Percentiles rank a stretch among this genome's conserved stretches.
These are phyloP conservation scores for Ganoderma meredithae DNA, from an alignment of 1,284 basidiomycete species.

Conservation along the genomic window DNA sequence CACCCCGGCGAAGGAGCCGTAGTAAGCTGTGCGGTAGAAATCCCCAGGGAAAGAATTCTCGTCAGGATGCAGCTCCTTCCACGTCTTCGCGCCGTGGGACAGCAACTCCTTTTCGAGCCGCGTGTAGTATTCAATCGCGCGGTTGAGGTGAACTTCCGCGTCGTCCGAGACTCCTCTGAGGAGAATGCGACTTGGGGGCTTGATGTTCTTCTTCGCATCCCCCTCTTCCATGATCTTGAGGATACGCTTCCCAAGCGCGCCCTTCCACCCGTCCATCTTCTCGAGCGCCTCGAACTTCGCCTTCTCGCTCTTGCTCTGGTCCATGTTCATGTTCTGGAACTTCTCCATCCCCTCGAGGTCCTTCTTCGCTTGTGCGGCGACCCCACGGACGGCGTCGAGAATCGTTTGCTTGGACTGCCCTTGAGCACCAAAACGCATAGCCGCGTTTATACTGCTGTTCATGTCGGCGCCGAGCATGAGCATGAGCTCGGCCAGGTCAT, in stretches of 20 bases:
- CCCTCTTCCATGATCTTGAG: conserved; percentile 12
- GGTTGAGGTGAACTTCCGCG: conserved; percentile 22
- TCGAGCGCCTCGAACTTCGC: conserved; percentile 15
- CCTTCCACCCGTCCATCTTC: conserved; percentile 27
- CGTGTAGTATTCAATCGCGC: conserved; percentile 44
- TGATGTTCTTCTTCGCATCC: conserved; percentile 1
- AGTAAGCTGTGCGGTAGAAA: conserved; percentile 5
- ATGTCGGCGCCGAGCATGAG: conserved; percentile 51
- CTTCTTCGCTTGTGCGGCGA: conserved; percentile 38
- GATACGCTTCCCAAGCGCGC: conserved; percentile 12
- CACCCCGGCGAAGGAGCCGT: background rate
- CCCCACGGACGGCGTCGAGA: conserved; percentile 51
- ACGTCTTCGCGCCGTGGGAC: conserved; percentile 49
- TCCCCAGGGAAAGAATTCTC: conserved; percentile 14
- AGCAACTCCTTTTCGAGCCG: conserved; percentile 43
- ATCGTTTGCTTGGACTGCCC: conserved; percentile 39
- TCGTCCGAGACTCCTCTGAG: conserved; percentile 20
- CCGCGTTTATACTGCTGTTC: conserved; percentile 38
- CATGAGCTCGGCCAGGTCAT: conserved; percentile 53
- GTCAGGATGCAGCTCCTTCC: conserved; percentile 50
- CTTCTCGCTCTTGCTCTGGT: background rate
- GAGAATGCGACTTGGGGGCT: background rate
- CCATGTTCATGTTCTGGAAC: background rate
- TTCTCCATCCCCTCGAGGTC: conserved; percentile 28
- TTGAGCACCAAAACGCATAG: background rate